Percentiles rank a stretch among this genome's conserved stretches.
phyloP scores from a whole-genome alignment of 2,329 filamentous ascomycete species.

The Penicillium paneum region DNA sequence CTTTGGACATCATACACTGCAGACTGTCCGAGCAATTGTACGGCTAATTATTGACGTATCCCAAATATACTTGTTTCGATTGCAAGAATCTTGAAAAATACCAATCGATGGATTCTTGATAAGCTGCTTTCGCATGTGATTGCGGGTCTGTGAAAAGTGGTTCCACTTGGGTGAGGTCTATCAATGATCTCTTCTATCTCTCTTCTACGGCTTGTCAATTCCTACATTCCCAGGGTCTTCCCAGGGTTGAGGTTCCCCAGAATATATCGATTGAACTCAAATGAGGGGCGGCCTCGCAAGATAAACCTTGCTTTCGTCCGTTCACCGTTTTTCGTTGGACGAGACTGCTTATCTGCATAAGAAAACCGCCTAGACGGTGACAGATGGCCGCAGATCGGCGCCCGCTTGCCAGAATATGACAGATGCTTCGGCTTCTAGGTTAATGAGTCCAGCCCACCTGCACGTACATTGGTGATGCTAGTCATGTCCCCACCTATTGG shows the following conservation, averaged over 20 bases:
- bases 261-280: background rate
- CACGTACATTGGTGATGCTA: background rate
- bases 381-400: background rate
- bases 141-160: conserved; percentile 27
- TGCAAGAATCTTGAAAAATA: background rate
- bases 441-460: background rate
- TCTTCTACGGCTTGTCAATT: background rate
- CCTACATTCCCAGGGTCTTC: background rate
- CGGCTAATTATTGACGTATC: background rate
- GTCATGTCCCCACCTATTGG: conserved; percentile 3
- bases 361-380: background rate
- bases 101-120: conserved; percentile 7
- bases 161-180: conserved; percentile 2
- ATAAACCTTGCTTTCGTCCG: background rate
- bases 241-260: background rate
- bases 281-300: background rate
- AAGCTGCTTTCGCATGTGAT: conserved; percentile 32
- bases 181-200: background rate
- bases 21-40: background rate
- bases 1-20: background rate
- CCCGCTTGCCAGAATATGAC: background rate
- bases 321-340: background rate
- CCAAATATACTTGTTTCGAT: background rate
- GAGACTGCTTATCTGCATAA: conserved; percentile 1
- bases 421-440: background rate